Base-by-base conservation (phyloP, 2,329 filamentous ascomycete species). In the Ascochyta koolunga region DNA sequence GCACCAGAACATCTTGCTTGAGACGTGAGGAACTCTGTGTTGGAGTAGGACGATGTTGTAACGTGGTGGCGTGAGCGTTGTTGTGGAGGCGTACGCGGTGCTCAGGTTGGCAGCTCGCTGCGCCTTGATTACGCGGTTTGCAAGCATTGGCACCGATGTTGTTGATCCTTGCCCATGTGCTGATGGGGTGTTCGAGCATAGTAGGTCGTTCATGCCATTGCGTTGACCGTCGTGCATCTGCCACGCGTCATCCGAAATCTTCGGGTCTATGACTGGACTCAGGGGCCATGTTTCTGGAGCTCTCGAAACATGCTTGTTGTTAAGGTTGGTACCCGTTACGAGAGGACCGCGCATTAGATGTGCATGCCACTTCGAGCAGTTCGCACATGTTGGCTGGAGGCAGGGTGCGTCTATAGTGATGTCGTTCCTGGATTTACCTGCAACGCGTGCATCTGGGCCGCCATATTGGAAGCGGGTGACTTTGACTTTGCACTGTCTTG, bases 391-490 rank as follows among this genome's bases (percentile, higher is more conserved):
- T 1, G 27, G 13, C 9, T 43, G 27, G 3, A 65, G 40, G 42
- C 65, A 68, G 1, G 65, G 65, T 4, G 36, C 19, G 7, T 54
- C 41, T 10, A 54, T 43, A 2, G 51, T 59, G 27, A 68, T 53
- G 2, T 37, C 37, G 21, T 60, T 43, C 18, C 8, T 29, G 15
- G 18, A 39, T 3, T 38, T 13, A 3, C 62, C 65, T 39, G 50
- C 9, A 0, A 37, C 19, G 22, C 46, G 9, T 46, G 47, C 6
- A 5, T 42, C 33, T 2, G 51, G 46, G 15, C 65, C 65, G 36
- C 64, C 64, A 42, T 61, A 56, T 2, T 65, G 57, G 37, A 68
- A 68, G 3, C 32, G 37, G 4, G 32, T 54, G 5, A 65, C 32
- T 16, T 51, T 59, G 24, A 51, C 39, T 16, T 66, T 63, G 54